Evolutionary conservation across 2,329 filamentous ascomycete species (phyloP), one percentile per base, ranked within the genome.

Genomic region (Fusarium sulawesiense): DNA sequence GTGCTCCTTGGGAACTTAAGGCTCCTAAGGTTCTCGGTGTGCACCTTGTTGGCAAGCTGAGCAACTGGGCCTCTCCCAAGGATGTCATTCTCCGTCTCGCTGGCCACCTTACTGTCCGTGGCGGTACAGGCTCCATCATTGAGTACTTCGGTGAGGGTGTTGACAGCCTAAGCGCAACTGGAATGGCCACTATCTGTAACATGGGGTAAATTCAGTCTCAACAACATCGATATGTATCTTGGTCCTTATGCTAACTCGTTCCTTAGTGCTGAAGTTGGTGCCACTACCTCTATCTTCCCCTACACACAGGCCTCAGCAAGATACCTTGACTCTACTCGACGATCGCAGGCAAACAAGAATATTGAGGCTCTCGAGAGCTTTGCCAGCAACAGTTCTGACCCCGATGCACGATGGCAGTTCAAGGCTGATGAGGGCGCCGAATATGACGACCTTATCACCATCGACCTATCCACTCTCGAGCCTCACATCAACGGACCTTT

Each of bases 401-500:
- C 75, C 77, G 86, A 79, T 82, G 86, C 76, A 80, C 86, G 76
- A 77, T 91, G 82, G 84, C 86, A 91, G 18, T 88, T 99, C 70
- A 85, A 85, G 66, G 92, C 96, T 37, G 96, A 99, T 77, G 84
- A 89, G 45, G 91, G 88, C 67, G 94, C 93, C 74, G 91, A 98
- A 83, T 99, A 98, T 82, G 96, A 99, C 82, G 88, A 98, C 84
- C 83, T 98, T 74, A 93, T 98, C 77, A 95, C 98, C 85, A 93
- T 99, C 84, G 95, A 99, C 87, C 89, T 99, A 58, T 92, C 89
- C 63, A 92, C 95, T 83, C 91, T 99, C 50, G 96, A 99, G 87
- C 96, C 96, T 73, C 93, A 98, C 81, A 94, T 99, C 86, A 99
- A 99, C 86, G 96, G 96, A 73, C 96, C 96, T 72, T 98, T 98